phyloP scores from a whole-genome alignment of 768 basidiomycete species.

The Suillus placidus region DNA sequence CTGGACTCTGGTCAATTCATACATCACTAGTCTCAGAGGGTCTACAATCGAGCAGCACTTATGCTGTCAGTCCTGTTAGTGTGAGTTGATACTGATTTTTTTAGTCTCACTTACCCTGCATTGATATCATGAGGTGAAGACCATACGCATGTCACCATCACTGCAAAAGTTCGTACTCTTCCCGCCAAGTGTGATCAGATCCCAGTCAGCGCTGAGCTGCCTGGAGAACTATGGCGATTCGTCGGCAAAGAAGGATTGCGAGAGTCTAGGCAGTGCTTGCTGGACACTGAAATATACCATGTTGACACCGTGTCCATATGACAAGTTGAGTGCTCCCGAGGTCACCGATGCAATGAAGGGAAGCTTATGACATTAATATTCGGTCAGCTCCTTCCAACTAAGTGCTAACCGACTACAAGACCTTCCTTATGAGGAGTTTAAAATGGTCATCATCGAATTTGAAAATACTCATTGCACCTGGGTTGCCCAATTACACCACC shows the following conservation, averaged over 20 bases:
- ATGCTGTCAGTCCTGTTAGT: background rate
- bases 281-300: slow-evolving; percentile 19
- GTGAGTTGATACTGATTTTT: background rate
- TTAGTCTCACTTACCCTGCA: background rate
- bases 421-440: no score
- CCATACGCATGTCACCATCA: background rate
- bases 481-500: no score
- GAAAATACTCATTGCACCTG: no score
- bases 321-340: slow-evolving; percentile 11
- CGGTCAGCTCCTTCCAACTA: no score
- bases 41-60: background rate
- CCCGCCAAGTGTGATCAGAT: slow-evolving; percentile 20
- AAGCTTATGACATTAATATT: no score
- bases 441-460: no score
- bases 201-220: slow-evolving; percentile 23
- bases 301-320: slow-evolving; percentile 17
- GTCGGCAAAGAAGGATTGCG: slow-evolving; percentile 8
- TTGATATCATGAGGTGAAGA: background rate
- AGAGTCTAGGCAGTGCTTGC: slow-evolving; percentile 22
- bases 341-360: no score
- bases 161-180: slow-evolving; percentile 18
- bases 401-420: no score
- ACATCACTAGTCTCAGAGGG: background rate
- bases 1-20: background rate
- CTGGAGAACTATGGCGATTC: slow-evolving; percentile 13